Base-by-base conservation (phyloP, 345 rosid species). In the Acer yangbiense region DNA sequence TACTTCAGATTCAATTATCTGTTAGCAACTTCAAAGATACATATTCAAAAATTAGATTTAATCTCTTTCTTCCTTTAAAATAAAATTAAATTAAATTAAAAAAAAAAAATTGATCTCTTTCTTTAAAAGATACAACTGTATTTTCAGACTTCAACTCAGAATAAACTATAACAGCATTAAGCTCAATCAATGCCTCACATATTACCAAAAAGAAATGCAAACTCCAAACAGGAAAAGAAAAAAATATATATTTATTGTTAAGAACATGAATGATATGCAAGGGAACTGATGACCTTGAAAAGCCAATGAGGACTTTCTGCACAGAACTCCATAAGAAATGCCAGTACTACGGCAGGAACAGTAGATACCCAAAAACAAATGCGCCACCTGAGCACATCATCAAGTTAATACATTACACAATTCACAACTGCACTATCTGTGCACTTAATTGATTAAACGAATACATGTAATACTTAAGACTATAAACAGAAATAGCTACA, bases 301-400 rank as follows among this genome's bases (percentile, higher is more conserved):
- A 92, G 99, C 99, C 99, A 95, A 73, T 92, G 93, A 83, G 99
- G 99, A 84, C 98, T 90, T 86, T 95, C 98, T 52, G 87, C 97
- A 68, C 91, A 92, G 80, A 93, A 86, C 86, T 89, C 88, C 90
- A 95, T 90, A 50, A 87, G 77, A 46, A 93, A 61, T 70, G 90
- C 92, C 72, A 95, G 97, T 62, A 88, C 55, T 62, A 86, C 90
- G 63, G 98, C 97, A 78, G 98, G 99, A 85, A 89, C 70, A 52
- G 72, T 78, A 70, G 98, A 88, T 73, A 86, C 85, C 93, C 90
- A 90, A 83, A 95, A 95, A 80, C 98, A 93, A 75, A 90, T 82
- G 32, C 97, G 93, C 99, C 99, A 95, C 99, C 99, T 95, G 85
- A 61, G n/a, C 10, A 43, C 55, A 76, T 27, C 62, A 65, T 18